Conservation (phyloP, 2,329 filamentous ascomycete genomes). For the Lasiodiplodia citricola region DNA sequence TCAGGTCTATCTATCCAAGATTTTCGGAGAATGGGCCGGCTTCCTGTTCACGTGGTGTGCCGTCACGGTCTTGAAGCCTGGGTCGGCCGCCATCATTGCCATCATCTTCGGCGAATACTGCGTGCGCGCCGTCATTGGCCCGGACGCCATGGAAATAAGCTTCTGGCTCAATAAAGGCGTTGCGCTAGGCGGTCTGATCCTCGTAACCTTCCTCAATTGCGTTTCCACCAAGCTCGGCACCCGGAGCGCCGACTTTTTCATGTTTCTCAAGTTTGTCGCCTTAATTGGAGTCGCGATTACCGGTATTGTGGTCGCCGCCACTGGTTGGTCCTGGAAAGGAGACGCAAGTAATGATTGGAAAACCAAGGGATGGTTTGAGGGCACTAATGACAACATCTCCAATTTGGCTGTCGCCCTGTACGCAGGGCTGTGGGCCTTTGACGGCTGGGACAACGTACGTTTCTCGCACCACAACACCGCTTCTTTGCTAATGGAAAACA, state of each 20-base stretch:
- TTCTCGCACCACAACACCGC: neutral
- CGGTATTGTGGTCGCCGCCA: constrained; percentile 86
- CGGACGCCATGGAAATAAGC: constrained; percentile 80
- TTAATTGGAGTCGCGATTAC: constrained; percentile 84
- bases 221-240: constrained; percentile 89
- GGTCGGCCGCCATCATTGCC: constrained; percentile 89
- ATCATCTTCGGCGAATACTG: constrained; percentile 99
- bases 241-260: constrained; percentile 86
- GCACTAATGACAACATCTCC: constrained; percentile 78
- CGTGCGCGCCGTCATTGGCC: constrained; percentile 83
- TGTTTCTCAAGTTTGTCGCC: constrained; percentile 96
- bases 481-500: constrained; percentile 43
- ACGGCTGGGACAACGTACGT: constrained; percentile 97
- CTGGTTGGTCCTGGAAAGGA: constrained; percentile 79
- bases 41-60: constrained; percentile 98
- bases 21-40: constrained; percentile 89
- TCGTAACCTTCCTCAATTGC: constrained; percentile 86
- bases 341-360: constrained; percentile 86
- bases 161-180: constrained; percentile 91
- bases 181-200: constrained; percentile 74
- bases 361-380: constrained; percentile 83
- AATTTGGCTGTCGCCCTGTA: constrained; percentile 95
- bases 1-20: constrained; percentile 93
- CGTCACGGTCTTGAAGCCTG: constrained; percentile 91
- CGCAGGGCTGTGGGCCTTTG: constrained; percentile 95